Evolutionary conservation across 2,329 filamentous ascomycete species (phyloP).

Genomic region (Polytolypa hystricis): DNA sequence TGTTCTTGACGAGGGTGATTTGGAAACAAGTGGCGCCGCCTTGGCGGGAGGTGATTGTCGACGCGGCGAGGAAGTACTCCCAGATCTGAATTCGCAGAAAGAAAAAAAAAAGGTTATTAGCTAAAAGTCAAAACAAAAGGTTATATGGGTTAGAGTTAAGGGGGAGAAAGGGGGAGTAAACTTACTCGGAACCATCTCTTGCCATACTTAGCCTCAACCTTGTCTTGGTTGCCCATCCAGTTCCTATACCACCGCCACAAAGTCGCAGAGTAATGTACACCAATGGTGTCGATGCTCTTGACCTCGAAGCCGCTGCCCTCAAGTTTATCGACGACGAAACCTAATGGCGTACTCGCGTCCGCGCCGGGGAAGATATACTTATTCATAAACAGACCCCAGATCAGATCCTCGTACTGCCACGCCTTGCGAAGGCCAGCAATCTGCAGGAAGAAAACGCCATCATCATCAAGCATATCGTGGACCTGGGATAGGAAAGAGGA

Average conservation of each 20-base stretch:
- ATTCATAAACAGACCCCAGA: slow-evolving; percentile 99
- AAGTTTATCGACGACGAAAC: slow-evolving; percentile 72
- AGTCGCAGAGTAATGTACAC: slow-evolving; percentile 93
- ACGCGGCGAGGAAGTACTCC: slow-evolving; percentile 83
- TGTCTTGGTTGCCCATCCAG: slow-evolving; percentile 89
- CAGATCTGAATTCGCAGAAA: slow-evolving; percentile 56
- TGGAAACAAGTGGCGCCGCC: slow-evolving; percentile 79
- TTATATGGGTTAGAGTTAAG: not conserved
- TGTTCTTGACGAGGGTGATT: slow-evolving; percentile 77
- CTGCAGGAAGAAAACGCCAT: slow-evolving; percentile 92
- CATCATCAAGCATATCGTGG: slow-evolving; percentile 90
- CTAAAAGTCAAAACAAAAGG: too few relatives aligned
- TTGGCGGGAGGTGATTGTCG: slow-evolving; percentile 73
- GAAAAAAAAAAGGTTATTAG: too few relatives aligned
- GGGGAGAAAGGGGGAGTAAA: slow-evolving; percentile 15
- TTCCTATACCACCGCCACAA: slow-evolving; percentile 98
- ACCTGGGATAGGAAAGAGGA: slow-evolving; percentile 71
- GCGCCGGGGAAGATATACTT: slow-evolving; percentile 98
- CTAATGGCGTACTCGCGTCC: slow-evolving; percentile 86
- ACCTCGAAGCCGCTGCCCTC: slow-evolving; percentile 84
- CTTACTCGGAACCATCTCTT: slow-evolving; percentile 87
- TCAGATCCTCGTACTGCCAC: slow-evolving; percentile 97
- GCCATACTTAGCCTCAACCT: slow-evolving; percentile 91
- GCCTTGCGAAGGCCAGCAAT: slow-evolving; percentile 85
- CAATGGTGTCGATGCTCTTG: slow-evolving; percentile 84